Conservation (phyloP, 2,329 filamentous ascomycete species). For the Hypoxylon sp. region DNA sequence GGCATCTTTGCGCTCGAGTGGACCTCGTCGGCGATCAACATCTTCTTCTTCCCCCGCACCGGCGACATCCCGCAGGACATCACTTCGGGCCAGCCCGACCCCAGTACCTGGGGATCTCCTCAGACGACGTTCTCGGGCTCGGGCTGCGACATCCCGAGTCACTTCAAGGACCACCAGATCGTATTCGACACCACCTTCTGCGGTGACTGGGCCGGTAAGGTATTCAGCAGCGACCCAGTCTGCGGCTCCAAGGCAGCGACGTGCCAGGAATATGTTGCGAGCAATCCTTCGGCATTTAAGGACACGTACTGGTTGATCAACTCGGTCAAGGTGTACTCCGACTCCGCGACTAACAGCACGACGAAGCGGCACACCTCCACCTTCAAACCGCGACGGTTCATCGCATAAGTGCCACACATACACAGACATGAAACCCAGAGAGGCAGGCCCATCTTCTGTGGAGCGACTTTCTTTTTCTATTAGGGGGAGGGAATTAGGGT, state of each 20-base stretch:
- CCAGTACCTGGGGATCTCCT: slow-evolving; percentile 76
- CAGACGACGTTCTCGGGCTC: slow-evolving; percentile 75
- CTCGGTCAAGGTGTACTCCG: slow-evolving; percentile 72
- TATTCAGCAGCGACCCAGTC: slow-evolving; percentile 70
- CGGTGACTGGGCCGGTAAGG: slow-evolving; percentile 84
- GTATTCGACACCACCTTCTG: slow-evolving; percentile 89
- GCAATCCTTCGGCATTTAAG: slow-evolving; percentile 77
- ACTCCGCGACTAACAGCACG: slow-evolving; percentile 22
- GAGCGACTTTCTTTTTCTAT: slow-evolving; percentile 6
- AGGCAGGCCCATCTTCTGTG: slow-evolving; percentile 21
- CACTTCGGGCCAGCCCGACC: slow-evolving; percentile 69
- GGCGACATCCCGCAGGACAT: slow-evolving; percentile 74
- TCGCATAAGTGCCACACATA: slow-evolving; percentile 37
- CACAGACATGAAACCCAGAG: slow-evolving; percentile 1
- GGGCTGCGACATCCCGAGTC: slow-evolving; percentile 76
- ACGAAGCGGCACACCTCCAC: slow-evolving; percentile 19
- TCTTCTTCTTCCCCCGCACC: slow-evolving; percentile 84
- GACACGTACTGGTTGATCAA: slow-evolving; percentile 85
- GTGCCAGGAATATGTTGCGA: slow-evolving; percentile 79
- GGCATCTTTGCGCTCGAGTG: slow-evolving; percentile 83
- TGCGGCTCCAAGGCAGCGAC: slow-evolving; percentile 72
- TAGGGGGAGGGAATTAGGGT: neutral
- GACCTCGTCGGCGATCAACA: slow-evolving; percentile 76
- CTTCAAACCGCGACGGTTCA: slow-evolving; percentile 35
- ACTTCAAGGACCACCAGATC: slow-evolving; percentile 81